phyloP scores from a whole-genome alignment of 352 stramenopile genomes.

The Pythium apleroticum region DNA sequence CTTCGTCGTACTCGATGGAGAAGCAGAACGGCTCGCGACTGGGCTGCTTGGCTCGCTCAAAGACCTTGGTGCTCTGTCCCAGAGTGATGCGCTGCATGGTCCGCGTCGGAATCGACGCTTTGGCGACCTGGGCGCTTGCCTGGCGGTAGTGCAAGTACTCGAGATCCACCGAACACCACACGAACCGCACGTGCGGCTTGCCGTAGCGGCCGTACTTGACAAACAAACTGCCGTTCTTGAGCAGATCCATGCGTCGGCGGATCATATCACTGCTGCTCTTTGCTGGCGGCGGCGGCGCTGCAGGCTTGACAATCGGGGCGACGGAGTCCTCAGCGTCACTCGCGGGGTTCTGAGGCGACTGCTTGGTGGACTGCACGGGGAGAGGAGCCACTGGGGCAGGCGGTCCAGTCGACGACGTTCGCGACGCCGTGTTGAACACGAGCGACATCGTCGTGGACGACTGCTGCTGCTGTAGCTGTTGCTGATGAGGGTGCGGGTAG shows the following conservation, averaged over 20 bases:
- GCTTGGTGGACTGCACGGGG: background rate
- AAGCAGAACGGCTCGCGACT: slow-evolving; percentile 61
- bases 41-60: slow-evolving; percentile 59
- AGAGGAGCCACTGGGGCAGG: slow-evolving; percentile 17
- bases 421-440: slow-evolving; percentile 16
- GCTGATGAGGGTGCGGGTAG: slow-evolving; percentile 17
- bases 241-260: slow-evolving; percentile 63
- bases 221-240: slow-evolving; percentile 71
- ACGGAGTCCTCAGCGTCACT: slow-evolving; percentile 15
- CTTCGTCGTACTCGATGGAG: slow-evolving; percentile 75
- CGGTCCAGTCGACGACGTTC: background rate
- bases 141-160: slow-evolving; percentile 75
- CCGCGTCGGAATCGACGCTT: slow-evolving; percentile 62
- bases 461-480: slow-evolving; percentile 11
- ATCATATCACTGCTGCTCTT: slow-evolving; percentile 58
- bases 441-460: slow-evolving; percentile 27
- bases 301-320: slow-evolving; percentile 14
- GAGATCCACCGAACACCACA: slow-evolving; percentile 75
- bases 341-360: slow-evolving; percentile 4
- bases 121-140: slow-evolving; percentile 45
- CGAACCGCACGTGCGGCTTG: slow-evolving; percentile 75
- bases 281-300: background rate
- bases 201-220: slow-evolving; percentile 78
- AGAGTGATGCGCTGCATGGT: slow-evolving; percentile 40
- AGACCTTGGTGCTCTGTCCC: slow-evolving; percentile 59